A percentile compares a stretch with the other conserved stretches of the same genome.
Evolutionary conservation across 1,284 basidiomycete species (phyloP).

Genomic region (Cutaneotrichosporon cavernicola): DNA sequence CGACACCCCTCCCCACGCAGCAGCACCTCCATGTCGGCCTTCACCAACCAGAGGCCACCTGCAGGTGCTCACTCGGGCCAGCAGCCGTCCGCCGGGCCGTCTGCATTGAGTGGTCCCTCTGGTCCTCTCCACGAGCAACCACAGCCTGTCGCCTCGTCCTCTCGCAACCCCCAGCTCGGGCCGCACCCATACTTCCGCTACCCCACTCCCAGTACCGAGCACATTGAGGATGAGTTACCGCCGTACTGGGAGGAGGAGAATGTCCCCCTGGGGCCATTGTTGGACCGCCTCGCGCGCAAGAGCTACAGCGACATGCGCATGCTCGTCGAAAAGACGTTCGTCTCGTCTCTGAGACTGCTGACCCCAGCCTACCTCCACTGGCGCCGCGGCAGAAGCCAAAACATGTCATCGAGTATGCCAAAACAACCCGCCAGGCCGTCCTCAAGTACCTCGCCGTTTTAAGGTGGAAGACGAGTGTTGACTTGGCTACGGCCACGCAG

Average conservation of each 20-base stretch:
- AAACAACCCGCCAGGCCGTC: constrained; percentile 42
- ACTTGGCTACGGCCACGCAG: constrained; percentile 26
- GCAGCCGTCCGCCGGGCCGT: background rate
- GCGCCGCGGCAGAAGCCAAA: constrained; percentile 37
- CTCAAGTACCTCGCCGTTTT: constrained; percentile 49
- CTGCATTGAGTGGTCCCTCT: background rate
- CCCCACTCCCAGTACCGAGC: constrained; percentile 39
- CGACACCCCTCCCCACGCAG: background rate
- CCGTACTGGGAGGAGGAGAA: constrained; percentile 46
- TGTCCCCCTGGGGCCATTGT: constrained; percentile 37
- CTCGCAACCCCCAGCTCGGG: constrained; percentile 43
- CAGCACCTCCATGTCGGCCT: constrained; percentile 9
- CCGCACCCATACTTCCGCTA: constrained; percentile 45
- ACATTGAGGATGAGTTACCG: constrained; percentile 46
- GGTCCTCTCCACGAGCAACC: constrained; percentile 19
- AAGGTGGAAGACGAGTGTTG: constrained; percentile 48
- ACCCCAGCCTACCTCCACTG: constrained; percentile 28
- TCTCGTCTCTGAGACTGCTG: background rate
- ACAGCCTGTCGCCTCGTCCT: constrained; percentile 23
- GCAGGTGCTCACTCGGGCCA: constrained; percentile 2
- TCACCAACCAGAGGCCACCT: background rate
- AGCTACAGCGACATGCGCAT: constrained; percentile 40
- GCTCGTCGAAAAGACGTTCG: constrained; percentile 40
- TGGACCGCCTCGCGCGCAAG: constrained; percentile 40
- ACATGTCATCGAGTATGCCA: constrained; percentile 46